Evolutionary conservation across 768 basidiomycete genomes (phyloP).

Genomic region (Boletellus ananiceps): DNA sequence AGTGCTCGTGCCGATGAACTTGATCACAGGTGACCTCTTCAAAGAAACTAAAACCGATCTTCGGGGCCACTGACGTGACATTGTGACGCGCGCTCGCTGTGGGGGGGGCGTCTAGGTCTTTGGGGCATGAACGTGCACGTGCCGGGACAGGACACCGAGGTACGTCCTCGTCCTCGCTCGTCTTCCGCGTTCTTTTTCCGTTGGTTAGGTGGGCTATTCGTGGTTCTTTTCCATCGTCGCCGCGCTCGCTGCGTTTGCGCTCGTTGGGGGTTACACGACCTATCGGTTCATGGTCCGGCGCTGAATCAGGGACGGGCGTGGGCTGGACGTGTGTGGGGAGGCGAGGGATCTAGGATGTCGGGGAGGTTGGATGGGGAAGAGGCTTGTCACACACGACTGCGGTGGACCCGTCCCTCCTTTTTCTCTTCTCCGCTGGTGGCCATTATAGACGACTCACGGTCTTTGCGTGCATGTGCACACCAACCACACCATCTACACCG

Average conservation of each 20-base stretch:
- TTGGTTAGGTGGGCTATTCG: constrained; percentile 42
- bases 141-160: constrained; percentile 68
- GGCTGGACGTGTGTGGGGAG: no score
- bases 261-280: constrained; percentile 75
- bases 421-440: no score
- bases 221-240: constrained; percentile 91
- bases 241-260: constrained; percentile 71
- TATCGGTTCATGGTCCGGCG: constrained; percentile 68
- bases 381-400: no score
- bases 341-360: no score
- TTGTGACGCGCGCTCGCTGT: no score
- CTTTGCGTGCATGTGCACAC: no score
- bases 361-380: no score
- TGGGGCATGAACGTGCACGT: constrained; percentile 99
- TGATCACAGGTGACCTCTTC: constrained; percentile 69
- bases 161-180: constrained; percentile 15
- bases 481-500: no score
- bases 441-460: no score
- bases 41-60: no score
- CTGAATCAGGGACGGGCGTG: constrained; percentile 1
- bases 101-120: constrained; percentile 46
- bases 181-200: no score
- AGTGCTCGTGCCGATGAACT: constrained; percentile 93
- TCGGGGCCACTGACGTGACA: background rate
- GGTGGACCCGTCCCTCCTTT: no score